Base-by-base conservation (phyloP, 2,329 filamentous ascomycete species). In the Penicillium sp. region DNA sequence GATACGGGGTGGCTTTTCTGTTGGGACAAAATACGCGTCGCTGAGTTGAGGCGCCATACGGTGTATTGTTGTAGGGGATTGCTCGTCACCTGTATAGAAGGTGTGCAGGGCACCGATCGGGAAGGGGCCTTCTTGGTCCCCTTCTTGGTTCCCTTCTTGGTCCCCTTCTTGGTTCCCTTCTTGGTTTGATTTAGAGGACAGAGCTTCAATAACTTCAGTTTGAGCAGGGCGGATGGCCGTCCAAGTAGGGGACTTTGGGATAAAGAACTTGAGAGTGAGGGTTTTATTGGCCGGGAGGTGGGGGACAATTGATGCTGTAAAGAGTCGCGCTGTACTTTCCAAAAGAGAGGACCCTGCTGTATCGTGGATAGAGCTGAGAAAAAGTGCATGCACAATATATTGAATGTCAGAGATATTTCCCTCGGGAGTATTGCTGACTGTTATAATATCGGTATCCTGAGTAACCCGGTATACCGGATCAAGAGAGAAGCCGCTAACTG, bases 211-310 rank as follows among this genome's bases (percentile, higher is more conserved):
- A 30, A 33, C 43, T 10, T 47, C n/a, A 21, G 7, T 17, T 24
- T 57, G 34, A 9, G 49, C 56, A 9, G 51, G 34, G 18, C 21
- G 17, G 30, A 59, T 54, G 7, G 54, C 41, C 3, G 48, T 24
- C 54, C 46, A 59, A 23, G 47, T 15, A 50, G 17, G 7, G n/a
- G 40, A 50, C 13, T 45, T 33, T 45, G 43, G 53, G 32, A 58
- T 60, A n/a, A 29, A 29, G 37, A 60, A 60, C 23, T 52, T 39
- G n/a, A 60, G 37, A 30, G 33, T 39, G 5, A 60, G 21, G 3
- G 29, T 32, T 32, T 32, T 32, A 15, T 32, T 32, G 29, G 29
- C 29, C 29, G 3, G 29, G 29, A 32, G 29, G 7, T 32, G 29
- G 29, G 29, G 12, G 29, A 32, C 29, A 15, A 32, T 32, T 32